phyloP scores from a whole-genome alignment of 169 alveolate genomes.

The Theileria parva region DNA sequence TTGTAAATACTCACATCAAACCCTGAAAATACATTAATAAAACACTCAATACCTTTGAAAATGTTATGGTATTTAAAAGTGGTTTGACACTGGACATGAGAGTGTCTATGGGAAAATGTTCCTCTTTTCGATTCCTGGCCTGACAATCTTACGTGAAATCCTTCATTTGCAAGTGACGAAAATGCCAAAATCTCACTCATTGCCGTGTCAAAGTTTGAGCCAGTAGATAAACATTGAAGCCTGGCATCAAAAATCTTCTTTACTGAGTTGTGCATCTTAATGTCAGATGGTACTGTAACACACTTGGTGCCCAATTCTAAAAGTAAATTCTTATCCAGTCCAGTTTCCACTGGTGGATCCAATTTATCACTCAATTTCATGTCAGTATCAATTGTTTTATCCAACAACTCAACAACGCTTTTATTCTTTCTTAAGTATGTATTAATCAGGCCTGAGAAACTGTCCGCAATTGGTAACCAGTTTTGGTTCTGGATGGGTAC shows the following conservation, averaged over 20 bases:
- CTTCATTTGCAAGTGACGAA: slow-evolving; percentile 90
- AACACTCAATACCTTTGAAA: slow-evolving; percentile 18
- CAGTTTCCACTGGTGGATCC: slow-evolving; percentile 50
- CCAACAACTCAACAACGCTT: background rate
- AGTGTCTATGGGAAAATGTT: slow-evolving; percentile 95
- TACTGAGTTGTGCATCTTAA: slow-evolving; percentile 87
- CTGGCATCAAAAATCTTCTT: slow-evolving; percentile 85
- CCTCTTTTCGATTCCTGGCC: slow-evolving; percentile 97
- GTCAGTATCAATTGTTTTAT: background rate
- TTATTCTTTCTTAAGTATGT: background rate
- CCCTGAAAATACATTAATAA: slow-evolving; percentile 52
- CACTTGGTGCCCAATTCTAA: slow-evolving; percentile 82
- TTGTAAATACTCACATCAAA: slow-evolving; percentile 75
- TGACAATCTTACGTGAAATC: slow-evolving; percentile 87
- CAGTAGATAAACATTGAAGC: slow-evolving; percentile 70
- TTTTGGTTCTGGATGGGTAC: slow-evolving; percentile 72
- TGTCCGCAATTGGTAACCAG: slow-evolving; percentile 13
- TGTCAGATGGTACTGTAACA: slow-evolving; percentile 83
- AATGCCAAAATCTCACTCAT: slow-evolving; percentile 92
- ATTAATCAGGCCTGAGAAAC: background rate
- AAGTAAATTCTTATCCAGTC: slow-evolving; percentile 75
- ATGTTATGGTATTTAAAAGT: slow-evolving; percentile 68
- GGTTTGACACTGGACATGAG: slow-evolving; percentile 87
- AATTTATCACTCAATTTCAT: background rate
- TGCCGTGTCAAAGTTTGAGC: slow-evolving; percentile 88